Evolutionary conservation across 768 basidiomycete species (phyloP).

Genomic region (Collybia sordida): DNA sequence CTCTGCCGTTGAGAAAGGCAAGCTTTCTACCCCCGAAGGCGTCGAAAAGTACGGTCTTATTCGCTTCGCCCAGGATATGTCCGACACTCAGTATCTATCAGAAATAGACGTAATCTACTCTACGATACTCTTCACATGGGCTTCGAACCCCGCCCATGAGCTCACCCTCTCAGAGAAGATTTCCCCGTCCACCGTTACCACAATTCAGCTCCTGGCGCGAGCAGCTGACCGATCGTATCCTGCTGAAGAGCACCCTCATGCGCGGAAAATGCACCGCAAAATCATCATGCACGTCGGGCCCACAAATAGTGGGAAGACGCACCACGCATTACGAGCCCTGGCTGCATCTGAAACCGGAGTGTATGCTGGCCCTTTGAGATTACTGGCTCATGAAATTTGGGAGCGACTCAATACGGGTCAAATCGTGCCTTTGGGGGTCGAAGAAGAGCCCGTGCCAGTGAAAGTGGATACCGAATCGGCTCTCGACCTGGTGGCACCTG

Average conservation of each 20-base stretch:
- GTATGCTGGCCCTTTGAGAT: slow-evolving; percentile 89
- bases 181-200: slow-evolving; percentile 29
- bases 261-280: slow-evolving; percentile 67
- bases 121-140: slow-evolving; percentile 59
- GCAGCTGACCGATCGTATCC: slow-evolving; percentile 45
- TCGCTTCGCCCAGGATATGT: slow-evolving; percentile 39
- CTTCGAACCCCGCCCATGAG: slow-evolving; percentile 30
- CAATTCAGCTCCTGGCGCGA: slow-evolving; percentile 33
- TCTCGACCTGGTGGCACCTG: slow-evolving; percentile 25
- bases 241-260: slow-evolving; percentile 44
- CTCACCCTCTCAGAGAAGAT: slow-evolving; percentile 23
- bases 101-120: slow-evolving; percentile 51
- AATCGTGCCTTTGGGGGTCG: slow-evolving; percentile 72
- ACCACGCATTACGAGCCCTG: slow-evolving; percentile 87
- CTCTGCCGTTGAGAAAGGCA: slow-evolving; percentile 33
- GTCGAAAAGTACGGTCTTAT: slow-evolving; percentile 37
- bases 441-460: slow-evolving; percentile 37
- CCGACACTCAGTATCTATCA: slow-evolving; percentile 21
- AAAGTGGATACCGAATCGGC: slow-evolving; percentile 31
- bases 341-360: slow-evolving; percentile 71
- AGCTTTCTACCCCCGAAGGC: slow-evolving; percentile 22
- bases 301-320: slow-evolving; percentile 97
- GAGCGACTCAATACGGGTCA: slow-evolving; percentile 87
- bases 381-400: slow-evolving; percentile 95
- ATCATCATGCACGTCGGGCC: slow-evolving; percentile 97